Percentiles rank a stretch among this genome's conserved stretches.
Conservation (phyloP, 176 grass and related monocot genomes). For the Carex scoparia region DNA sequence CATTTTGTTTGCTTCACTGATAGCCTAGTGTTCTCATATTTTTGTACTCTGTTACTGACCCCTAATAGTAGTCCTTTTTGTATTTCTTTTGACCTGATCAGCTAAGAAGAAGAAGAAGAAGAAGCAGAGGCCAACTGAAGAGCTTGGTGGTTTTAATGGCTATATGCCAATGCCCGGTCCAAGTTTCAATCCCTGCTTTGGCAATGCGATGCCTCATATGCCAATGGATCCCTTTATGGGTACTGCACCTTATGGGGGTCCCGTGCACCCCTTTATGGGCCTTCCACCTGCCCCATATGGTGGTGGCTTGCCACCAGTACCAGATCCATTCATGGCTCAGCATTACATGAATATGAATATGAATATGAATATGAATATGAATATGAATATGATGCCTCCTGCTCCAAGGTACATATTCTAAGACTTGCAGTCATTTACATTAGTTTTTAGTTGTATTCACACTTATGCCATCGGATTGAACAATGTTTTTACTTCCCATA, state of each 20-base stretch:
- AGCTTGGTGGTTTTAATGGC: conserved; percentile 63
- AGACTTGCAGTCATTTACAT: conserved; percentile 5
- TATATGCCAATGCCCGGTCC: conserved; percentile 74
- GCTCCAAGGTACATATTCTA: conserved; percentile 63
- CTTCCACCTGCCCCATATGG: conserved; percentile 73
- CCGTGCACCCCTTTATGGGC: conserved; percentile 67
- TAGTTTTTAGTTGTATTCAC: not conserved
- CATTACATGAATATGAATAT: conserved; percentile 73
- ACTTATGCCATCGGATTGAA: conserved; percentile 16
- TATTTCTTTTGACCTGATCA: conserved; percentile 29
- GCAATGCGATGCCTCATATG: conserved; percentile 46
- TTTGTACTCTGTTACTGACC: conserved; percentile 11
- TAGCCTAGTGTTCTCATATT: not conserved
- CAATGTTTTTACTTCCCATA: conserved; percentile 22
- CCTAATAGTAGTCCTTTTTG: not conserved
- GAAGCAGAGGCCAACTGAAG: conserved; percentile 54
- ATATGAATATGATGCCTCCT: conserved; percentile 80
- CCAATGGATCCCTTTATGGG: conserved; percentile 80
- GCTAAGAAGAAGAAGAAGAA: conserved; percentile 98
- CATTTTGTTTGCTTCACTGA: not conserved
- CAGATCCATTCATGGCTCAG: conserved; percentile 77
- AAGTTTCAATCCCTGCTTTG: conserved; percentile 84
- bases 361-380: conserved; percentile 36
- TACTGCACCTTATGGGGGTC: conserved; percentile 45
- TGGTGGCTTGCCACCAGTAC: conserved; percentile 57